Conservation (phyloP, 257 asterid species). For the Jacaranda mimosifolia region DNA sequence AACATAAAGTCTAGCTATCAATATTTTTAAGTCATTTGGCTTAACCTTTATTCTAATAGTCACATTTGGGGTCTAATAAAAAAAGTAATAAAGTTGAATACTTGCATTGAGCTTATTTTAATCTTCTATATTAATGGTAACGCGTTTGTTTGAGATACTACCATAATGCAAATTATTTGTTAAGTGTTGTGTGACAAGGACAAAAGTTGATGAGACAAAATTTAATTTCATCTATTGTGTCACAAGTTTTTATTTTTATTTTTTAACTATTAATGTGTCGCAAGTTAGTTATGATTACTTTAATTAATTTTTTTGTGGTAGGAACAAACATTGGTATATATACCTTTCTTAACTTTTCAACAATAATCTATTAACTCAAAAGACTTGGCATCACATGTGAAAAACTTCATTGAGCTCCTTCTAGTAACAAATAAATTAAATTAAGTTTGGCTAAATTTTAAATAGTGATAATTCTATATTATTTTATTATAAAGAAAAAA, state of each 20-base stretch:
- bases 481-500: too few species aligned
- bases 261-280: too few species aligned
- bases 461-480: too few species aligned
- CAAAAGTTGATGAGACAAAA: too few species aligned
- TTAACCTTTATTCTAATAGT: not conserved
- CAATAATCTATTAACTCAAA: not conserved
- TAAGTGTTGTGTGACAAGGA: too few species aligned
- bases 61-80: not conserved
- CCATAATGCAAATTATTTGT: too few species aligned
- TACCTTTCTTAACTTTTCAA: not conserved
- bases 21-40: not conserved
- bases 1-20: too few species aligned
- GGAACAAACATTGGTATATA: not conserved
- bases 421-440: not conserved
- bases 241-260: not conserved
- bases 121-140: not conserved
- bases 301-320: not conserved
- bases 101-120: not conserved
- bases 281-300: not conserved
- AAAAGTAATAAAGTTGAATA: not conserved
- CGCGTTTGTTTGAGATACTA: not conserved
- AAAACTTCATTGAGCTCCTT: not conserved
- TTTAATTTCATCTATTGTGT: not conserved
- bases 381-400: not conserved
- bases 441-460: too few species aligned